A percentile compares a stretch with the other conserved stretches of the same genome.
phyloP scores from a whole-genome alignment of 257 asterid species.

The Solanum sejunctum region DNA sequence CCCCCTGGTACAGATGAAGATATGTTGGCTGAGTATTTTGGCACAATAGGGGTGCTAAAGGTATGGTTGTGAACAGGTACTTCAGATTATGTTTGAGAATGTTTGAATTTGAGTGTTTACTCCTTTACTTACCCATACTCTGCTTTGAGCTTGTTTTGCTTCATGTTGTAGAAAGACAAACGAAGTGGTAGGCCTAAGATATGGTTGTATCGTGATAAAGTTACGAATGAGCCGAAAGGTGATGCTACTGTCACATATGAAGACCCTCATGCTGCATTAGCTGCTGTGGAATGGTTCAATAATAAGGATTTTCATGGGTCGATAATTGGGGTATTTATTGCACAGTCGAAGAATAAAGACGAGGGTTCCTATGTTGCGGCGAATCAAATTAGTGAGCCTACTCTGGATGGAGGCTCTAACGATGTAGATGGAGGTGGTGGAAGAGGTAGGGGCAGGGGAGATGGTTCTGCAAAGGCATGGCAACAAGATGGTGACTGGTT shows the following conservation, averaged over 20 bases:
- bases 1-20: slow-evolving; percentile 84
- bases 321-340: slow-evolving; percentile 70
- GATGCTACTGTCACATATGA: slow-evolving; percentile 98
- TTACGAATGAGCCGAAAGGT: slow-evolving; percentile 90
- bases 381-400: slow-evolving; percentile 27
- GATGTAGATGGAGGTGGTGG: slow-evolving; percentile 56
- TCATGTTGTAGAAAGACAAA: slow-evolving; percentile 65
- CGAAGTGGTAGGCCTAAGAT: slow-evolving; percentile 90
- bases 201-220: slow-evolving; percentile 90
- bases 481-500: slow-evolving; percentile 97
- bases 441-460: slow-evolving; percentile 86
- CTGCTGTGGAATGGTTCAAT: slow-evolving; percentile 98
- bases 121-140: neutral
- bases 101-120: neutral
- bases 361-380: slow-evolving; percentile 16
- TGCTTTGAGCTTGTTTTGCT: slow-evolving; percentile 1
- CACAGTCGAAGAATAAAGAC: slow-evolving; percentile 84
- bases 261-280: slow-evolving; percentile 98
- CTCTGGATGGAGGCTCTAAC: slow-evolving; percentile 41
- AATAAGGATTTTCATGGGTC: slow-evolving; percentile 92
- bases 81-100: neutral
- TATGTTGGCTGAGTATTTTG: slow-evolving; percentile 91
- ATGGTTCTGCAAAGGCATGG: slow-evolving; percentile 71
- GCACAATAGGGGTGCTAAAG: slow-evolving; percentile 95
- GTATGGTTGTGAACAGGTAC: slow-evolving; percentile 28